Evolutionary conservation across 192 early-diverging fungal species (phyloP).

Genomic region (Entomortierella beljakovae): DNA sequence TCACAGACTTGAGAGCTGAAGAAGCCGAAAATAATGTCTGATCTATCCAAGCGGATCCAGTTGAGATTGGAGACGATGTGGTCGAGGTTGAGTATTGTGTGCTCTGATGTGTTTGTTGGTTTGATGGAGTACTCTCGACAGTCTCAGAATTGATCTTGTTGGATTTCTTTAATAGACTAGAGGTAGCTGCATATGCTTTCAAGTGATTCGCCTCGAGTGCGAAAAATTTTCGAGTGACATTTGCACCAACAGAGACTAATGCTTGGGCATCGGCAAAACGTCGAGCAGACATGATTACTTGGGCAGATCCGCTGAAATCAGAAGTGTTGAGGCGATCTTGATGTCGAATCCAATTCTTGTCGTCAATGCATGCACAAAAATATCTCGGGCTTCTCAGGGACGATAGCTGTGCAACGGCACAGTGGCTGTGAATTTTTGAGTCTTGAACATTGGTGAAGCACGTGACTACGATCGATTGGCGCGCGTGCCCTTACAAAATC

Average conservation of each 20-base stretch:
- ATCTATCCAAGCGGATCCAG: conserved; percentile 33
- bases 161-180: conserved; percentile 29
- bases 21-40: conserved; percentile 11
- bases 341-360: too few relatives aligned
- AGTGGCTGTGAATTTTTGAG: too few relatives aligned
- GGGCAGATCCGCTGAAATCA: not conserved
- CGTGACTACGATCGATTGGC: too few relatives aligned
- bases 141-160: not conserved
- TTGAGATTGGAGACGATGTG: not conserved
- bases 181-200: conserved; percentile 40
- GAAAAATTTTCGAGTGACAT: conserved; percentile 27
- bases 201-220: conserved; percentile 25
- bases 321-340: too few relatives aligned
- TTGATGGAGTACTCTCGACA: not conserved
- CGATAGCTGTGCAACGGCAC: too few relatives aligned
- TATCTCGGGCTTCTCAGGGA: too few relatives aligned
- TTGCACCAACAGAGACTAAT: conserved; percentile 22
- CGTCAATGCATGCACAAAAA: too few relatives aligned
- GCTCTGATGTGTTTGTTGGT: not conserved
- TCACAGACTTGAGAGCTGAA: not conserved
- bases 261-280: conserved; percentile 50
- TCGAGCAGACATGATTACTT: conserved; percentile 36
- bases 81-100: not conserved
- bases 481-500: too few relatives aligned
- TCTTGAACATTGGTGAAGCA: too few relatives aligned